Conservation (phyloP, 2,329 filamentous ascomycete species). For the Ascochyta pisi region DNA sequence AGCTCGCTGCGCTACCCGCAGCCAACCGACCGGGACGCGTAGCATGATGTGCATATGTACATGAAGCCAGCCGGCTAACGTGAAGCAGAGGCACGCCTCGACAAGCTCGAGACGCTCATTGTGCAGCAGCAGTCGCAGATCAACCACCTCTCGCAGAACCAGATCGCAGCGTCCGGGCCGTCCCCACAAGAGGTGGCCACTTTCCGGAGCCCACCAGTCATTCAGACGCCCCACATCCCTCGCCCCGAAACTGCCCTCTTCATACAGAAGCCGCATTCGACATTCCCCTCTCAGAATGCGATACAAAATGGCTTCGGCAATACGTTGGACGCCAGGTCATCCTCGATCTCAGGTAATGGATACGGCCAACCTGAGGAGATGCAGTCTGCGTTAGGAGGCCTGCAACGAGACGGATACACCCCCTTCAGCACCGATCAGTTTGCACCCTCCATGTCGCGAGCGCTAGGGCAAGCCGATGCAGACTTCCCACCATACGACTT, state of each 20-base stretch:
- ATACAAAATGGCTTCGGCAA: constrained; percentile 41
- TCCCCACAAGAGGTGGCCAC: constrained; percentile 43
- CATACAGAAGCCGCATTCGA: constrained; percentile 51
- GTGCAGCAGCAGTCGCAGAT: constrained; percentile 56
- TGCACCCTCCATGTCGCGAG: constrained; percentile 34
- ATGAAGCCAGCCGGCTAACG: constrained; percentile 26
- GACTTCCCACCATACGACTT: constrained; percentile 67
- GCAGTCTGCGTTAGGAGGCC: constrained; percentile 26
- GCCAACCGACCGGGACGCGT: constrained; percentile 15
- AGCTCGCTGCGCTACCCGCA: not conserved
- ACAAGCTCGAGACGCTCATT: constrained; percentile 56
- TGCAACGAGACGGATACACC: constrained; percentile 40
- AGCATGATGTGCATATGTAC: not conserved
- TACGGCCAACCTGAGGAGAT: constrained; percentile 39
- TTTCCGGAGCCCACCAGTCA: constrained; percentile 46
- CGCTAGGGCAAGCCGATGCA: constrained; percentile 45
- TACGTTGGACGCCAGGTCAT: constrained; percentile 45
- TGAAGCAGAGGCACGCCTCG: constrained; percentile 25
- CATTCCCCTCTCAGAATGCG: constrained; percentile 43
- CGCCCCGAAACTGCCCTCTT: constrained; percentile 56
- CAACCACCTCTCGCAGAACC: constrained; percentile 50
- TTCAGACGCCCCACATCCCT: constrained; percentile 52
- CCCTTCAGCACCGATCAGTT: constrained; percentile 42
- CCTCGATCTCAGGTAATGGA: constrained; percentile 37
- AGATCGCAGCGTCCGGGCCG: constrained; percentile 29